A percentile compares a stretch with the other conserved stretches of the same genome.
Conservation (phyloP, 169 alveolate species). For the Amoebophrya sp. region DNA sequence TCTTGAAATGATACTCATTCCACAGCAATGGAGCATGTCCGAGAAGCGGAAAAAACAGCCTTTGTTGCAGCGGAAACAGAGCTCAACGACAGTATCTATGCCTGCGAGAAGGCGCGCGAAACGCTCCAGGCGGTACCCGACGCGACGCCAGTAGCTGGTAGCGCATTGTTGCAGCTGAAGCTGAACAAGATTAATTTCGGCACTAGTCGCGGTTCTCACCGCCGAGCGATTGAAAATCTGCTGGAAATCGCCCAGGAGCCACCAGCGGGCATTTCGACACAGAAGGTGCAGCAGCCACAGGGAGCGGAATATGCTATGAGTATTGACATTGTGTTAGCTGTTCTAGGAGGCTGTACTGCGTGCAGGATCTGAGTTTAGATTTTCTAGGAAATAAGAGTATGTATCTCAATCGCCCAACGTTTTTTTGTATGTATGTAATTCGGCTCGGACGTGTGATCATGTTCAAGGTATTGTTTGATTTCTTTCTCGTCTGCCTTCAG, state of each 20-base stretch:
- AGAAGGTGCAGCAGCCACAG: slow-evolving; percentile 26
- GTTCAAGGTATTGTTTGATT: too few species aligned
- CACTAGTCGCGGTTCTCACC: background rate
- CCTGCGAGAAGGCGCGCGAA: slow-evolving; percentile 16
- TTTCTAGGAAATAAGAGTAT: too few species aligned
- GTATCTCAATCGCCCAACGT: too few species aligned
- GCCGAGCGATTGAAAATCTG: background rate
- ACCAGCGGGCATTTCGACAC: background rate
- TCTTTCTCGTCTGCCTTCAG: too few species aligned
- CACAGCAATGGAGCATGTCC: background rate
- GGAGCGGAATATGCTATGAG: background rate
- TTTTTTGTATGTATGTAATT: too few species aligned
- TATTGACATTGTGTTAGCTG: too few species aligned
- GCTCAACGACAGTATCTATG: background rate
- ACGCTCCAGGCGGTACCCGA: background rate
- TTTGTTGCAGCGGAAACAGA: background rate
- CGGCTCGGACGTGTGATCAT: too few species aligned
- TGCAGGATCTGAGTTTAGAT: too few species aligned
- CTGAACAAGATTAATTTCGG: background rate
- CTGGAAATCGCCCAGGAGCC: background rate
- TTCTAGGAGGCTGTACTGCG: too few species aligned
- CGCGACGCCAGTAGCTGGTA: background rate
- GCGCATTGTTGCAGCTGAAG: background rate
- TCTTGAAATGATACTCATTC: too few species aligned
- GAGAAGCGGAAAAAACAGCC: background rate